These are phyloP conservation scores for Choanephora cucurbitarum DNA, from an alignment of 371 early-diverging fungal genomes.

Conservation along the genomic window DNA sequence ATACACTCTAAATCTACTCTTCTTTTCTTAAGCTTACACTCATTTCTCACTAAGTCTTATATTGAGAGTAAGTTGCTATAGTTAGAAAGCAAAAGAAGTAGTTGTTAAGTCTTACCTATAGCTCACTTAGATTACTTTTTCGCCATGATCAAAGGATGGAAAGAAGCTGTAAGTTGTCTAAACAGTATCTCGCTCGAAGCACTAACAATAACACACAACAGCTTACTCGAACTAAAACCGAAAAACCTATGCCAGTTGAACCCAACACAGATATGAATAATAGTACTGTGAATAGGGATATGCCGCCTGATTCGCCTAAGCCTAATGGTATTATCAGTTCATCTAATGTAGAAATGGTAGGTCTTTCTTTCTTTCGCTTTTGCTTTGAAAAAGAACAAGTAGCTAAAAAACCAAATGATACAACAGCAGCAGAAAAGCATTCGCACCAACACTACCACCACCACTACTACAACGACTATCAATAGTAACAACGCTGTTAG, in stretches of 20 bases:
- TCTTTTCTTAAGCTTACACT: neutral
- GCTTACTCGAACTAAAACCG: conserved; percentile 31
- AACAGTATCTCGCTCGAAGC: neutral
- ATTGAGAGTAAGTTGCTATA: too few species aligned
- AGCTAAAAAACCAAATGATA: conserved; percentile 4
- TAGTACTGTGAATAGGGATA: neutral
- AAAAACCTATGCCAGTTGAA: conserved; percentile 11
- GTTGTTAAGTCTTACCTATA: too few species aligned
- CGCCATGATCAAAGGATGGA: conserved; percentile 46
- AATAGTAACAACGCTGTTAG: conserved; percentile 13
- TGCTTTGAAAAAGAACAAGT: neutral
- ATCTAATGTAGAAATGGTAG: conserved; percentile 11
- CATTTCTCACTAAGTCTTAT: too few species aligned
- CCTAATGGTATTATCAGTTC: conserved; percentile 13
- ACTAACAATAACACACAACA: conserved; percentile 12
- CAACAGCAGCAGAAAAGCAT: conserved; percentile 6
- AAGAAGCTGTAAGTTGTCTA: conserved; percentile 32
- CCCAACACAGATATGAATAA: neutral
- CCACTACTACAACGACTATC: neutral
- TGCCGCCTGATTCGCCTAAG: conserved; percentile 15
- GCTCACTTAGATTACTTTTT: neutral
- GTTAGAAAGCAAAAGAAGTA: too few species aligned
- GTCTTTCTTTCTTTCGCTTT: neutral
- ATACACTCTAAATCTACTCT: neutral
- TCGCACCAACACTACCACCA: conserved; percentile 1